These are phyloP conservation scores for Collybia sordida DNA, from an alignment of 768 basidiomycete species.

Conservation along the genomic window DNA sequence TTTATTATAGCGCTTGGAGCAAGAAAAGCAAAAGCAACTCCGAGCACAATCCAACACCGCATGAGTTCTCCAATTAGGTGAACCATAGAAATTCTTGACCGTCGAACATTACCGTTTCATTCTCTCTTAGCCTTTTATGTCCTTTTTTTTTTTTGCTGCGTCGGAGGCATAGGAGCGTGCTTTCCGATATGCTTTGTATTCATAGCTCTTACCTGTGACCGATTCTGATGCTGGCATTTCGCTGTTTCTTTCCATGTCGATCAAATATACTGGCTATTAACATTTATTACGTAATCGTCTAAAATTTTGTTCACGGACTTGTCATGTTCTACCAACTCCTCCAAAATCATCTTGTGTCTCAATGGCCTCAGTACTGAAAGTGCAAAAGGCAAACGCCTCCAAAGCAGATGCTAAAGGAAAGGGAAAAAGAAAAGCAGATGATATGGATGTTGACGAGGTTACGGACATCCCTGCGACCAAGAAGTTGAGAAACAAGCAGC, in stretches of 20 bases:
- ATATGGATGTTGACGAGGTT: constrained; percentile 52
- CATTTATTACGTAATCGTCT: constrained; percentile 9
- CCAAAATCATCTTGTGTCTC: constrained; percentile 4
- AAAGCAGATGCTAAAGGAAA: constrained; percentile 53
- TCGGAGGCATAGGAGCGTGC: constrained; percentile 1
- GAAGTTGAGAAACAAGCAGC: constrained; percentile 88
- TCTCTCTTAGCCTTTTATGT: constrained; percentile 20
- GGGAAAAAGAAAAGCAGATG: constrained; percentile 63
- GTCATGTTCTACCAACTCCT: neutral
- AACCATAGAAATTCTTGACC: constrained; percentile 1
- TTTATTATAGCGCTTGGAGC: constrained; percentile 69
- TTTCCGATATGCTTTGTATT: constrained; percentile 1
- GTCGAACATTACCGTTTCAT: constrained; percentile 1
- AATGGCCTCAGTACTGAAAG: constrained; percentile 69
- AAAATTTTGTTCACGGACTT: constrained; percentile 5
- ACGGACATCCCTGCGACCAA: constrained; percentile 34
- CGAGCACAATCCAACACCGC: constrained; percentile 29
- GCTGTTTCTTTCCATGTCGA: neutral
- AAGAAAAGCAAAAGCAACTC: constrained; percentile 86
- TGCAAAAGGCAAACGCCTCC: constrained; percentile 55
- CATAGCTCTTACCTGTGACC: constrained; percentile 2
- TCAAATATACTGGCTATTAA: neutral
- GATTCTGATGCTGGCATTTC: constrained; percentile 1
- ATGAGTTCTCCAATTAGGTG: constrained; percentile 10
- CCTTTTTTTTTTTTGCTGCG: constrained; percentile 5